A percentile compares a stretch with the other conserved stretches of the same genome.
These are phyloP conservation scores for Alternaria longipes DNA, from an alignment of 2,329 filamentous ascomycete genomes.

Conservation along the genomic window DNA sequence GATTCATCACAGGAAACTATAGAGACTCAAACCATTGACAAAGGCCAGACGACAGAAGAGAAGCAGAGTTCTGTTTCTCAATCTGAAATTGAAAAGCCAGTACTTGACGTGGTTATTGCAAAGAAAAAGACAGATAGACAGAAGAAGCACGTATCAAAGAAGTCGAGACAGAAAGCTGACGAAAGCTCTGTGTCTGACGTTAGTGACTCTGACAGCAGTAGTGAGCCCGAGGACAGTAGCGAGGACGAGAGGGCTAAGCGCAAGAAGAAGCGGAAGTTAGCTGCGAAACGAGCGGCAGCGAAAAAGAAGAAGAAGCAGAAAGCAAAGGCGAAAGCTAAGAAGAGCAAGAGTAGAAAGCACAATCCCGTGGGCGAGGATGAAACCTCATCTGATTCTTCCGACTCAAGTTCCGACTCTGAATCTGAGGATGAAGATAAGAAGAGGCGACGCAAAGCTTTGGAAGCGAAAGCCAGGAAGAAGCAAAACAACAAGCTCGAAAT, in stretches of 20 bases:
- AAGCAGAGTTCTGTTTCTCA: constrained; percentile 9
- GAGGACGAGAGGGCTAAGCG: constrained; percentile 36
- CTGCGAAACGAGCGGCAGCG: constrained; percentile 18
- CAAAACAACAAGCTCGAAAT: constrained; percentile 34
- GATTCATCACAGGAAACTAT: constrained; percentile 24
- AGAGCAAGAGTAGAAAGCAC: constrained; percentile 34
- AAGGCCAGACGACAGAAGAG: neutral
- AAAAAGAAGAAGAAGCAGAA: constrained; percentile 36
- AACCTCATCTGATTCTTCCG: constrained; percentile 26
- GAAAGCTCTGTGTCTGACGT: constrained; percentile 35
- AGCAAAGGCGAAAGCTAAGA: constrained; percentile 34
- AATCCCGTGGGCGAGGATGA: constrained; percentile 27
- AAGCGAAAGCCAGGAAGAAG: constrained; percentile 34
- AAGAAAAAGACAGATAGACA: constrained; percentile 27
- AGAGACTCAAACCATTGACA: constrained; percentile 14
- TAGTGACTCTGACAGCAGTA: constrained; percentile 29
- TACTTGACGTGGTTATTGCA: constrained; percentile 9
- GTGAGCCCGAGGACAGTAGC: constrained; percentile 28
- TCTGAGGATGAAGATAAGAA: constrained; percentile 20
- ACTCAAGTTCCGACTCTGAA: constrained; percentile 32
- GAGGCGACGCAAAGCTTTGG: constrained; percentile 25
- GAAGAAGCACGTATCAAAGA: constrained; percentile 24
- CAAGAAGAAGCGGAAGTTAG: constrained; percentile 30
- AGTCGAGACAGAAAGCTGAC: constrained; percentile 28
- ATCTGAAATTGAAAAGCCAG: constrained; percentile 19